Evolutionary conservation across 2,329 filamentous ascomycete genomes (phyloP), one percentile per base, ranked within the genome.

Genomic region (Periconia sp.): DNA sequence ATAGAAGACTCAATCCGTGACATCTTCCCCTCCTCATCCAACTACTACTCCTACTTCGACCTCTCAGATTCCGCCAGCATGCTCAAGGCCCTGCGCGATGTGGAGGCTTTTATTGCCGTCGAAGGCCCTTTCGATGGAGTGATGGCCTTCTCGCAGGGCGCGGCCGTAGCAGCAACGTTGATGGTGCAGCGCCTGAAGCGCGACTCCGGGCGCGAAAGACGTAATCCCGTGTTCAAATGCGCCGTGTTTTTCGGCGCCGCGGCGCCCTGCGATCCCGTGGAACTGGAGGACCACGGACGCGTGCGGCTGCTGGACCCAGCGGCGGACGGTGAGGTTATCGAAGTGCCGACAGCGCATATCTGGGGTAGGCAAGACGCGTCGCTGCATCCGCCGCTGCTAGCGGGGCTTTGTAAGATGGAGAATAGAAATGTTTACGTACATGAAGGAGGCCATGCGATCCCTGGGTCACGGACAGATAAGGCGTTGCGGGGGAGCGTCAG

Each of bases 51-150:
- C 45, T 55, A 53, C 47, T 52, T 46, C 33, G 53, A 50, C 11
- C n/a, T 19, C 2, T 7, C 35, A 6, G n/a, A 6, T 17, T 13
- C 17, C 2, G 15, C 19, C 7, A 17, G 14, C 30, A 42, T 10
- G 6, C 6, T 49, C 15, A n/a, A 30, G 18, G 50, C 52, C 8
- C 30, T 59, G 8, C 20, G 30, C 3, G 31, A 55, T 15, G 46
- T 59, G 14, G 46, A 50, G 30, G 33, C 13, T 8, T 55, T 44
- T 20, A 43, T 60, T 9, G n/a, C 40, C 6, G 2, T 11, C 1
- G 50, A 56, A 45, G 58, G 56, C 2, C 58, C 58, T 6, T 60
- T 52, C 35, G 50, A 58, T 33, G 55, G 56, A 14, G 33, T 58
- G 6, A 45, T 60, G n/a, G 56, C 42, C 3, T 58, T 53, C 33